Base-by-base conservation (phyloP, 805 yeast species). In the Komagataella mondaviorum region DNA sequence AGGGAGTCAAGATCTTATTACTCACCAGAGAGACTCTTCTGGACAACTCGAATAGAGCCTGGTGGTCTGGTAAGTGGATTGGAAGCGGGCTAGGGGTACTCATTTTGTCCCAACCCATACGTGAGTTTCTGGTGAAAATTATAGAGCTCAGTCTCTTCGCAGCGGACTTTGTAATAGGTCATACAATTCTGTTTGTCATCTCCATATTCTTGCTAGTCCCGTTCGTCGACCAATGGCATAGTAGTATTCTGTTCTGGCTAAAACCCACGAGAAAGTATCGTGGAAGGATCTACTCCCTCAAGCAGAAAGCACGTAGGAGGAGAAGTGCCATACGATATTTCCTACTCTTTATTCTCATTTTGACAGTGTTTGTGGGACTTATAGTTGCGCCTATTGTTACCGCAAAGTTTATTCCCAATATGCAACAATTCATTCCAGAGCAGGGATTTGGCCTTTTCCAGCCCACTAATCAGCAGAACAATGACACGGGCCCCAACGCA, bases 401-500 rank as follows among this genome's bases (percentile, higher is more conserved):
- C 18, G 70, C 69, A 1, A 88, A 89, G 1, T 60, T 77, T 14
- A 56, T 79, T 46, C 71, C 61, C 44, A 56, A 61, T 6, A 48
- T 54, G 48, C 50, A 49, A 44, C 23, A 49, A 49, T 45, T 47
- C 17, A 16, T 44, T 23, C 55, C 70, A 2, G 53, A 51, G 14
- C 46, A 55, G 4, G 56, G 55, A 12, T 55, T 49, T 49, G 77
- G 77, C 2, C 57, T 80, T 45, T 60, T 81, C 6, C 89, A 83
- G 60, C 88, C 89, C 1, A 73, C 67, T 44, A 59, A 65, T 45
- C 86, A 81, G 58, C 69, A 75, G 47, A 80, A 81, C 55, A 81
- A 83, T 57, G 88, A 83, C 59, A 83, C 88, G 0, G 88, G 88
- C 0, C 68, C 59, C 0, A 63, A 63, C 48, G 85, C 84, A 0